Percentiles rank a stretch among this genome's conserved stretches.
Conservation (phyloP, 2,329 filamentous ascomycete genomes). For the Chaetomiaceae sp. region DNA sequence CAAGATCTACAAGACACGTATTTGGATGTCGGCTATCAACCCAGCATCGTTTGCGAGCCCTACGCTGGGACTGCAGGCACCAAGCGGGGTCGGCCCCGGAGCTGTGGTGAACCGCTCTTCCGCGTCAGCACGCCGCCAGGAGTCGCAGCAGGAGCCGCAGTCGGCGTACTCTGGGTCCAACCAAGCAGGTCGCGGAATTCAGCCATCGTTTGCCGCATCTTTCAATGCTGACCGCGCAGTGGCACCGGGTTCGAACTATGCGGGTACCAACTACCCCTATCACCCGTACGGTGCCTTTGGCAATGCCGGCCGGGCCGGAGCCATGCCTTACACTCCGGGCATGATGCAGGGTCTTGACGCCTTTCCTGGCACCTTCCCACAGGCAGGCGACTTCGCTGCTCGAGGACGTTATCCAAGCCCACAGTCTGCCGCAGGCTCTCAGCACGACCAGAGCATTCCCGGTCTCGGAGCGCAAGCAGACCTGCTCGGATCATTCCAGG, state of each 20-base stretch:
- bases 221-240: slow-evolving; percentile 41
- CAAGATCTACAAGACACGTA: slow-evolving; percentile 98
- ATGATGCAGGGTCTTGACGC: slow-evolving; percentile 41
- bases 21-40: slow-evolving; percentile 99
- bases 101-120: slow-evolving; percentile 54
- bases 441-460: slow-evolving; percentile 39
- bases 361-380: slow-evolving; percentile 39
- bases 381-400: slow-evolving; percentile 43
- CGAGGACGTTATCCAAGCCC: slow-evolving; percentile 45
- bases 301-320: slow-evolving; percentile 33
- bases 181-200: slow-evolving; percentile 41
- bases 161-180: slow-evolving; percentile 36
- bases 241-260: slow-evolving; percentile 37
- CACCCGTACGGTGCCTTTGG: slow-evolving; percentile 43
- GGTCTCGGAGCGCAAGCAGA: slow-evolving; percentile 48
- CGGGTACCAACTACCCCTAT: slow-evolving; percentile 39
- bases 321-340: slow-evolving; percentile 36
- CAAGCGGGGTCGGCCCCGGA: slow-evolving; percentile 62
- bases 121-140: slow-evolving; percentile 47
- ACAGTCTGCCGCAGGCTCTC: slow-evolving; percentile 30
- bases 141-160: slow-evolving; percentile 40
- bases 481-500: slow-evolving; percentile 63
- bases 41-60: slow-evolving; percentile 89
- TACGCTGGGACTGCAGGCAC: slow-evolving; percentile 65
- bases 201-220: slow-evolving; percentile 39